Base-by-base conservation (phyloP, 2,329 filamentous ascomycete genomes). In the Pleochaeta shiraiana region DNA sequence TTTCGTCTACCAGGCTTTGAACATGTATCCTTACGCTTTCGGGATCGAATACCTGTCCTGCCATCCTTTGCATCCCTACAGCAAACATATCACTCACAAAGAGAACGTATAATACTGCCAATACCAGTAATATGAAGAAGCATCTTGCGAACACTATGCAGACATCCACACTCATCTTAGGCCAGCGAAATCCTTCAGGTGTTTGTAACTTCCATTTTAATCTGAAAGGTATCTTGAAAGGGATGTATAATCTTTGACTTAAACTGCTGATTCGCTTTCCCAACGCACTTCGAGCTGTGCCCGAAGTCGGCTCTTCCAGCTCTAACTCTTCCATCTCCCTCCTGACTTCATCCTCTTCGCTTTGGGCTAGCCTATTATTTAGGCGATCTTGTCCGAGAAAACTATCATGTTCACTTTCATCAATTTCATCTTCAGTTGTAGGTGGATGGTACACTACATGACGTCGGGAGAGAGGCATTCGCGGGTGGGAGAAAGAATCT, bases 311-410 rank as follows among this genome's bases (percentile, higher is more conserved):
- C 69, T 95, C 90, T 70, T 90, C 82, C 50, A 95, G 83, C 69
- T 95, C 90, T 80, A 95, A 84, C 79, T 96, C 87, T 72, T 95
- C 83, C 77, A 97, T 86, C 75, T 93, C 88, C 68, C 86, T 81
- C 67, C 88, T 84, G 70, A 93, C 80, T 67, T 84, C 83, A 34
- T 82, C 83, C 65, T 77, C 76, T 63, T 74, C 72, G 45, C 79
- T 75, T 71, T 79, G 74, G 74, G 82, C 77, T 73, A 74, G 62
- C 77, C 77, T 64, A 19, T 63, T 66, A 81, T 82, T 60, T 77
- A 79, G 65, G 14, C 63, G 66, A 81, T 82, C 60, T 77, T 79
- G 68, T 79, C 76, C 70, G 80, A 84, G 68, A 79, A 76, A 74
- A 76, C 69, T 69, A 66, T 71, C 70, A 47, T 72, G 70, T 50